These are phyloP conservation scores for Rhodotorula sp. DNA, from an alignment of 1,284 basidiomycete species.

Conservation along the genomic window DNA sequence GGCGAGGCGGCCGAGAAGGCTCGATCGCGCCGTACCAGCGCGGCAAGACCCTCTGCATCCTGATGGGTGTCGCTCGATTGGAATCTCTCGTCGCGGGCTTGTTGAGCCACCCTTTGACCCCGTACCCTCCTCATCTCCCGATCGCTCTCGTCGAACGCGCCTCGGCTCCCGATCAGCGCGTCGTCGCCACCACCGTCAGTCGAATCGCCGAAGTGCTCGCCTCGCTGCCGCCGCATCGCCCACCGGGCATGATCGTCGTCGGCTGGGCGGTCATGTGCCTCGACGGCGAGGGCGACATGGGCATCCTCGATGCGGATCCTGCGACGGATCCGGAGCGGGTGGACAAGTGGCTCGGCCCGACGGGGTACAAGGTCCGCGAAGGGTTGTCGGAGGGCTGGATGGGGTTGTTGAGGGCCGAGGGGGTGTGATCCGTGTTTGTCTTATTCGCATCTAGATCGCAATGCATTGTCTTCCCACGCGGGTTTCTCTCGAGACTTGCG, in stretches of 20 bases:
- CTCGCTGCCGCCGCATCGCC: constrained; percentile 76
- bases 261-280: constrained; percentile 72
- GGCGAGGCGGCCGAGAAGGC: constrained; percentile 78
- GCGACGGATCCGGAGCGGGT: constrained; percentile 53
- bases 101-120: constrained; percentile 36
- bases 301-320: constrained; percentile 51
- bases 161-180: constrained; percentile 84
- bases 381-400: constrained; percentile 49
- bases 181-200: constrained; percentile 73
- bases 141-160: constrained; percentile 93
- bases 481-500: no score
- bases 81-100: constrained; percentile 24
- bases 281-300: constrained; percentile 56
- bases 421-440: no score
- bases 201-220: constrained; percentile 71
- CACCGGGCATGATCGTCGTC: constrained; percentile 92
- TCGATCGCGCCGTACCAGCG: constrained; percentile 82
- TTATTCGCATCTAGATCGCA: no score
- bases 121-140: constrained; percentile 73
- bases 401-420: constrained; percentile 2
- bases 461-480: no score
- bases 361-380: constrained; percentile 58
- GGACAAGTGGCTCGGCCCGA: constrained; percentile 58
- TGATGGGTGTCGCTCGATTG: constrained; percentile 88
- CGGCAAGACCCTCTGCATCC: constrained; percentile 71